Conservation (phyloP, 2,329 filamentous ascomycete species). For the Phialemoniopsis sp. region DNA sequence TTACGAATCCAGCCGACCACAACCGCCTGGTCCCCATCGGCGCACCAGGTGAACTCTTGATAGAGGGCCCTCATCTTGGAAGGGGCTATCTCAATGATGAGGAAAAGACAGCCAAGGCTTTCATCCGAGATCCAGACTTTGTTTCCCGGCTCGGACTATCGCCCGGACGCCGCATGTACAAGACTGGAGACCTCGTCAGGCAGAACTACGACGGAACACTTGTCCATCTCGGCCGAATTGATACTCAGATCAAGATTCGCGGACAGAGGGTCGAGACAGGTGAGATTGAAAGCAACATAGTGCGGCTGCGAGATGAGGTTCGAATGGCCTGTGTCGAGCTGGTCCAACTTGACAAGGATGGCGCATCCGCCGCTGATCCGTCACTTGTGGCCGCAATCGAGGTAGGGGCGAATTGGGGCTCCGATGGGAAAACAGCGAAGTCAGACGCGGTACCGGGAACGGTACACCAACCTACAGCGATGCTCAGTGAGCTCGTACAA, state of each 20-base stretch:
- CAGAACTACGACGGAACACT: conserved; percentile 15
- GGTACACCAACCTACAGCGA: no score
- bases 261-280: background rate
- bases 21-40: conserved; percentile 21
- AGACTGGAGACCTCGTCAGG: conserved; percentile 32
- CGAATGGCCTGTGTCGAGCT: no score
- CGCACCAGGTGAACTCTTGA: conserved; percentile 24
- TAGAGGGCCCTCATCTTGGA: conserved; percentile 41
- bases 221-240: background rate
- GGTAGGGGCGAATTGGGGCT: no score
- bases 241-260: conserved; percentile 1
- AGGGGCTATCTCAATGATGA: conserved; percentile 32
- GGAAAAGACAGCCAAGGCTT: background rate
- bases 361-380: no score
- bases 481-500: no score
- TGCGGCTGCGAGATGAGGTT: no score
- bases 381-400: no score
- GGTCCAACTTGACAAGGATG: no score
- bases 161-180: conserved; percentile 16
- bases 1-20: conserved; percentile 19
- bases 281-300: background rate
- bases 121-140: background rate
- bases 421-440: no score
- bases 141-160: background rate
- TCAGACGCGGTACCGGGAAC: no score